Conservation (phyloP, 768 basidiomycete genomes). For the Nidularia sp. region DNA sequence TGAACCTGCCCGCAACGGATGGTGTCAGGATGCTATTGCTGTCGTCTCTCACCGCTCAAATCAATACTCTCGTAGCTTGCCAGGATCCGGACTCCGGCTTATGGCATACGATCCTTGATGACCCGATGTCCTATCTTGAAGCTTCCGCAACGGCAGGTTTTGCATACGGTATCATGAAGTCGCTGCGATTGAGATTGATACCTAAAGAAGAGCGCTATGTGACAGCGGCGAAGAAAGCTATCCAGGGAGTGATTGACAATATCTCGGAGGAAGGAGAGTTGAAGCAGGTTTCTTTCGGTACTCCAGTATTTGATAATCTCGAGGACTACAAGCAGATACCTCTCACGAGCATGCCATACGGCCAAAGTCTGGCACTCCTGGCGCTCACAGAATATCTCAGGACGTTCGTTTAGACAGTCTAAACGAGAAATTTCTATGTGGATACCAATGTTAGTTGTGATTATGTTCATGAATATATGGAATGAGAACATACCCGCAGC, state of each 20-base stretch:
- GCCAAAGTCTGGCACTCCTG: constrained; percentile 46
- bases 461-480: too few species aligned
- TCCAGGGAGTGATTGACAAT: constrained; percentile 36
- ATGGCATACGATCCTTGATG: constrained; percentile 54
- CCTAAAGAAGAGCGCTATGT: constrained; percentile 34
- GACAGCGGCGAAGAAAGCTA: constrained; percentile 31
- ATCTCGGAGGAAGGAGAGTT: constrained; percentile 44
- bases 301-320: constrained; percentile 43
- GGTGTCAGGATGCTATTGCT: constrained; percentile 37
- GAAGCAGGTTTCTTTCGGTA: constrained; percentile 46
- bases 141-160: constrained; percentile 45
- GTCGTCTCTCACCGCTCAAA: constrained; percentile 36
- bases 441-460: too few species aligned
- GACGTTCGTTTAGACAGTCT: constrained; percentile 25
- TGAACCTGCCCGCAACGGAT: constrained; percentile 33
- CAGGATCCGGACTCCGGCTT: constrained; percentile 42
- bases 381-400: constrained; percentile 45
- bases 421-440: background rate
- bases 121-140: constrained; percentile 46
- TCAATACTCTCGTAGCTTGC: constrained; percentile 39
- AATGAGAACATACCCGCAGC: too few species aligned
- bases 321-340: constrained; percentile 47
- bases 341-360: constrained; percentile 57
- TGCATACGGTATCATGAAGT: constrained; percentile 42
- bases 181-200: constrained; percentile 36